phyloP scores from a whole-genome alignment of 345 rosid genomes.

The Gossypium ekmanianum region DNA sequence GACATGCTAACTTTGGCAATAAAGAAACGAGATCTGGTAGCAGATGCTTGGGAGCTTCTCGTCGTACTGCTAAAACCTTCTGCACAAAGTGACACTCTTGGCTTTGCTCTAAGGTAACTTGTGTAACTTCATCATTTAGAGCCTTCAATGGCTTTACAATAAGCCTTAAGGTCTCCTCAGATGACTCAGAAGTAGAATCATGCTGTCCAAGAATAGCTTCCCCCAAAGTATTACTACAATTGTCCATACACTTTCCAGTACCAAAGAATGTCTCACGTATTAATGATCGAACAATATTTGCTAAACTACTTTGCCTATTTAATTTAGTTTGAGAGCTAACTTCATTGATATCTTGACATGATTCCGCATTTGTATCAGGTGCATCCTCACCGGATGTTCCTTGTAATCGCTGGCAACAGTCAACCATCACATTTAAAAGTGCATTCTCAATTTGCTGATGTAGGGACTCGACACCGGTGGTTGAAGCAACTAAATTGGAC shows the following conservation, averaged over 20 bases:
- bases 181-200: background rate
- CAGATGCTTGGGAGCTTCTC: background rate
- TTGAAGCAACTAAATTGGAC: background rate
- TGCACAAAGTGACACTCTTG: background rate
- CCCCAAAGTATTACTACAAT: background rate
- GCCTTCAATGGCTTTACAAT: background rate
- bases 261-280: background rate
- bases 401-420: background rate
- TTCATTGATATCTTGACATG: background rate
- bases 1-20: background rate
- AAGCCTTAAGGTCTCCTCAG: background rate
- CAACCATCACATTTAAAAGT: slow-evolving; percentile 6
- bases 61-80: background rate
- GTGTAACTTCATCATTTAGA: background rate
- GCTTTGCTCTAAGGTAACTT: background rate
- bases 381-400: background rate
- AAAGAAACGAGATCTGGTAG: background rate
- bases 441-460: background rate
- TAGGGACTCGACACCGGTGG: background rate
- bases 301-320: background rate
- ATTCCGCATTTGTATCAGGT: background rate
- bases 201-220: background rate
- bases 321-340: slow-evolving; percentile 2
- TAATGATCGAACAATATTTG: background rate
- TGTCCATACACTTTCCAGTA: background rate